Evolutionary conservation across 1,284 basidiomycete species (phyloP), one percentile per base, ranked within the genome.

Genomic region (Ustanciosporium gigantosporum): DNA sequence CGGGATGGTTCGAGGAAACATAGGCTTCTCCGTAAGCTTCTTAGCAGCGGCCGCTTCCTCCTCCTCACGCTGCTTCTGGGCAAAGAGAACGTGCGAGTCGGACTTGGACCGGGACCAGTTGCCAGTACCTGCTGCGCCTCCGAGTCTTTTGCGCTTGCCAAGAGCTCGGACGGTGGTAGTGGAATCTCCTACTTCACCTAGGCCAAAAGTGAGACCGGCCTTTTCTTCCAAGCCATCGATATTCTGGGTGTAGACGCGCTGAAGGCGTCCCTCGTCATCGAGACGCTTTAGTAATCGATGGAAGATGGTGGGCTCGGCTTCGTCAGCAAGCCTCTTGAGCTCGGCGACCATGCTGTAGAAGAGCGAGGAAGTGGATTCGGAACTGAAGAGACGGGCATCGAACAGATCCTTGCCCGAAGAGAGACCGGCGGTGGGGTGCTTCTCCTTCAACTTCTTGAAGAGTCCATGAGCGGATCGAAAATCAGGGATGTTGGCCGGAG

Each of bases 291-390:
- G 86, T 79, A 96, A 93, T 50, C 84, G 83, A 78, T 96, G 93
- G 3, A 93, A 95, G 2, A 85, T 83, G 5, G 91, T 87, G 2
- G 90, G 90, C 37, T 84, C 77, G n/a, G 91, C 90, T 27, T 79
- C 79, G 73, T 91, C 87, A 64, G 94, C 87, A 41, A 89, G 86
- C 36, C 83, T 81, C 72, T 92, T 91, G 49, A 96, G 86, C 71
- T 89, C 86, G 4, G 91, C 88, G 51, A 96, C 91, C 80, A 96
- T 95, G 0, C 90, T 89, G 79, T 93, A 92, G 79, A 96, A 96
- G 21, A 78, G 62, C 5, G 94, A 83, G 5, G 90, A 84, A 1
- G 90, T 89, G 3, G 91, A 90, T n/a, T 74, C 69, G 21, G 70
- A 72, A 55, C 86, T 86, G 78, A 95, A 90, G 13, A 92, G 88